Evolutionary conservation across 225 moss, liverwort and hornwort genomes (phyloP).

Genomic region (Thuidium tamariscinum): DNA sequence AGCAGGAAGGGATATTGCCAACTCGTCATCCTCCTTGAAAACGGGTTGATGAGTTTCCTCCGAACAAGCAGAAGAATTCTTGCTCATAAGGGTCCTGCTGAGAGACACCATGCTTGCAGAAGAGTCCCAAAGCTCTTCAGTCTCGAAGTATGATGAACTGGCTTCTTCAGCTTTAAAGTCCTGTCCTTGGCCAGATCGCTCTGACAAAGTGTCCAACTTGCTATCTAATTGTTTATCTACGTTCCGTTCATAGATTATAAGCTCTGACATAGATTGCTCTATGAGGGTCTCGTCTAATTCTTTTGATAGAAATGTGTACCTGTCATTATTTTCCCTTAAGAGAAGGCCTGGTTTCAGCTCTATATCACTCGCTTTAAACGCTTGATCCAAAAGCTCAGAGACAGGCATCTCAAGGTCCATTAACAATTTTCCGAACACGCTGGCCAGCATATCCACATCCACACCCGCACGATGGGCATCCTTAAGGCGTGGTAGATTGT

Average conservation of each 20-base stretch:
- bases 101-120: not conserved
- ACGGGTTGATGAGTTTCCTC: not conserved
- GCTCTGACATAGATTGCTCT: slow-evolving; percentile 27
- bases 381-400: slow-evolving; percentile 34
- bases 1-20: not conserved
- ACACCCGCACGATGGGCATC: slow-evolving; percentile 59
- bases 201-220: slow-evolving; percentile 2
- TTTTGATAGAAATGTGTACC: slow-evolving; percentile 26
- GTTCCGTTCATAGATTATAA: not conserved
- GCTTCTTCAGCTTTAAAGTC: not conserved
- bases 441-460: slow-evolving; percentile 56
- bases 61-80: not conserved
- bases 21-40: not conserved
- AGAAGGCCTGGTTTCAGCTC: slow-evolving; percentile 38
- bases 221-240: not conserved
- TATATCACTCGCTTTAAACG: slow-evolving; percentile 32
- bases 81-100: not conserved
- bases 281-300: slow-evolving; percentile 20
- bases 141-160: not conserved
- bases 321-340: slow-evolving; percentile 22
- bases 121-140: not conserved
- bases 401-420: slow-evolving; percentile 52
- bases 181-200: not conserved
- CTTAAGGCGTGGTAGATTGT: slow-evolving; percentile 36
- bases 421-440: slow-evolving; percentile 43